Evolutionary conservation across 148 eudicot species (phyloP), one percentile per base, ranked within the genome.

Genomic region (Fagopyrum tataricum): DNA sequence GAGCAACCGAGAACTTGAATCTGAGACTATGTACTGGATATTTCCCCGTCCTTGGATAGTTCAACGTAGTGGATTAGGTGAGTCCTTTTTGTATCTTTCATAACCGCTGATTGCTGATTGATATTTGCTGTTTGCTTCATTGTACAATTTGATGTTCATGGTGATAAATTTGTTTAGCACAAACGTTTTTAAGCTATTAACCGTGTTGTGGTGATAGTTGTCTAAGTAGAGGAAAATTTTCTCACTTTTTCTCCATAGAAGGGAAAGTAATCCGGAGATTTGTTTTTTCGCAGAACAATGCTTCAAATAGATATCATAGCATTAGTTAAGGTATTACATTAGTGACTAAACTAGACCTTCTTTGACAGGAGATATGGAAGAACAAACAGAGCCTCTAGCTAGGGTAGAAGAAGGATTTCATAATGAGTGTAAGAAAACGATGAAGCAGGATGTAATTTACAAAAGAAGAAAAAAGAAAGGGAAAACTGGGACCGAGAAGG

Each of bases 381-480:
- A 62, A 11, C 39, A 62, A 0, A 0, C 68, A 13, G 68, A 6
- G 64, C 13, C 15, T 55, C 64, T 62, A 37, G n/a, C 13, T 62
- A 31, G 17, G 37, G 18, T 26, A 61, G 67, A 4, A 24, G 40
- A 4, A 4, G 41, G 37, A 31, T 31, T 26, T 61, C 2, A 18
- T 18, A 31, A 61, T 26, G 31, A 5, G 14, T n/a, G 41, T 37
- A 15, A 37, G 37, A 62, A 3, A 14, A 72, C 37, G 37, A 78
- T 51, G 78, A 75, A 46, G 69, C 75, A 26, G 73, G 49, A 73
- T 44, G 21, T 55, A 21, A 26, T 55, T 2, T 55, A 55, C 68
- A 18, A 62, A 62, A 62, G 68, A 62, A 62, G 68, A 37, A 31
- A 62, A 62, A 37, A 4, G 42, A 62, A 31, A 59, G 67, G 17